These are phyloP conservation scores for Pulchroboletus neoregius DNA, from an alignment of 1,284 basidiomycete genomes.

Conservation along the genomic window DNA sequence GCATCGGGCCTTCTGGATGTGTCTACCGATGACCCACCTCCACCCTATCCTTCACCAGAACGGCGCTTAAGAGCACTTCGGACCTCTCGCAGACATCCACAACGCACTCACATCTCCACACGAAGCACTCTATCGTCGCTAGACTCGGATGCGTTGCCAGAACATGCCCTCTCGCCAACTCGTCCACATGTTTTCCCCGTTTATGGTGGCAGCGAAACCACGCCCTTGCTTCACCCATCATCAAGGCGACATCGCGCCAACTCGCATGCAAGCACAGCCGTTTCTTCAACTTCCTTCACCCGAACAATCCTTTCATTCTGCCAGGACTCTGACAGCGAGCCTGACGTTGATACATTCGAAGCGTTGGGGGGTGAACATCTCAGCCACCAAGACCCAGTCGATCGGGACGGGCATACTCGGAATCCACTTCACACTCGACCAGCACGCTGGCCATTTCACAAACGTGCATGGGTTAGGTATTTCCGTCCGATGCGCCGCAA, in stretches of 20 bases:
- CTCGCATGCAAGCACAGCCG: constrained; percentile 52
- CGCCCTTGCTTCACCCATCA: constrained; percentile 38
- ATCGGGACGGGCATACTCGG: constrained; percentile 15
- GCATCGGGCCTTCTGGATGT: constrained; percentile 18
- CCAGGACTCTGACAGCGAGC: constrained; percentile 42
- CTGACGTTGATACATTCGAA: constrained; percentile 39
- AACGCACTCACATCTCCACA: constrained; percentile 25
- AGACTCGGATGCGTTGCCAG: constrained; percentile 29
- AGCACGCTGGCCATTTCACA: constrained; percentile 28
- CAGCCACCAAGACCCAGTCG: constrained; percentile 6
- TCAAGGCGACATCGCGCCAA: constrained; percentile 44
- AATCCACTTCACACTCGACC: constrained; percentile 9
- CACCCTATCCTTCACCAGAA: constrained; percentile 59
- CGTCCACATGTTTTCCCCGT: constrained; percentile 12
- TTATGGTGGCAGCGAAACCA: constrained; percentile 36
- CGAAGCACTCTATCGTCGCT: constrained; percentile 34
- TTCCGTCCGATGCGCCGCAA: constrained; percentile 54
- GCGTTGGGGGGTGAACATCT: constrained; percentile 21
- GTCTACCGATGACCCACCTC: constrained; percentile 50
- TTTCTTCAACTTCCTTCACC: constrained; percentile 49
- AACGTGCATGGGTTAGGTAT: constrained; percentile 47
- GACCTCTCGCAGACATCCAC: constrained; percentile 31
- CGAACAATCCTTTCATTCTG: constrained; percentile 67
- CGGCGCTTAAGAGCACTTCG: constrained; percentile 40
- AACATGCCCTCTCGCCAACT: constrained; percentile 9